Percentiles rank a stretch among this genome's conserved stretches.
These are phyloP conservation scores for Talaromyces sp. DNA, from an alignment of 2,329 filamentous ascomycete genomes.

Conservation along the genomic window DNA sequence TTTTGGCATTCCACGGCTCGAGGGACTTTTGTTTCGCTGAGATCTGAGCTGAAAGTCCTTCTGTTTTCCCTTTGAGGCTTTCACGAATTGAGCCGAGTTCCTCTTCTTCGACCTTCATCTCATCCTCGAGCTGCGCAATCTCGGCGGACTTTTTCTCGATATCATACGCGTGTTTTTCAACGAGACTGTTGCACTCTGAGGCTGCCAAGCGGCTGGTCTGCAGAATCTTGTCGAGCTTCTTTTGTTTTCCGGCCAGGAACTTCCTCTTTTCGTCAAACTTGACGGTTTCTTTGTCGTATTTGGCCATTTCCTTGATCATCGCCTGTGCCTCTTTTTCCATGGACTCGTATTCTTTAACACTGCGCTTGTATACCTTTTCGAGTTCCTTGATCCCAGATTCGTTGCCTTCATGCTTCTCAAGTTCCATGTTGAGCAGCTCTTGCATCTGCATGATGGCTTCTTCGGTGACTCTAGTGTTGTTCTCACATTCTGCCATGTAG, in stretches of 20 bases:
- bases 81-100: conserved; percentile 81
- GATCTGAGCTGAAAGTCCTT: conserved; percentile 89
- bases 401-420: conserved; percentile 85
- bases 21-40: conserved; percentile 86
- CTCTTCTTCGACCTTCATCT: conserved; percentile 71
- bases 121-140: conserved; percentile 68
- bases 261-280: conserved; percentile 98
- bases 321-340: conserved; percentile 77
- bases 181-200: conserved; percentile 68
- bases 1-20: conserved; percentile 94
- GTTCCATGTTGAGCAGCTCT: conserved; percentile 73
- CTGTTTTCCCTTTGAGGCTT: conserved; percentile 88
- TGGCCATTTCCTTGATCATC: conserved; percentile 79
- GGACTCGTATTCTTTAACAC: conserved; percentile 74
- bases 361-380: conserved; percentile 75
- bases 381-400: conserved; percentile 87
- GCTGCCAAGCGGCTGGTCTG: conserved; percentile 68
- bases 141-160: conserved; percentile 72
- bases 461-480: conserved; percentile 82
- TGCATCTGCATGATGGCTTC: conserved; percentile 92
- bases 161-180: conserved; percentile 71
- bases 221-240: conserved; percentile 89
- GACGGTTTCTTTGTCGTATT: conserved; percentile 92
- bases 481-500: conserved; percentile 78
- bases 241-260: conserved; percentile 82